Evolutionary conservation across 2,329 filamentous ascomycete species (phyloP), one percentile per base, ranked within the genome.

Genomic region (Colletotrichum limetticola): DNA sequence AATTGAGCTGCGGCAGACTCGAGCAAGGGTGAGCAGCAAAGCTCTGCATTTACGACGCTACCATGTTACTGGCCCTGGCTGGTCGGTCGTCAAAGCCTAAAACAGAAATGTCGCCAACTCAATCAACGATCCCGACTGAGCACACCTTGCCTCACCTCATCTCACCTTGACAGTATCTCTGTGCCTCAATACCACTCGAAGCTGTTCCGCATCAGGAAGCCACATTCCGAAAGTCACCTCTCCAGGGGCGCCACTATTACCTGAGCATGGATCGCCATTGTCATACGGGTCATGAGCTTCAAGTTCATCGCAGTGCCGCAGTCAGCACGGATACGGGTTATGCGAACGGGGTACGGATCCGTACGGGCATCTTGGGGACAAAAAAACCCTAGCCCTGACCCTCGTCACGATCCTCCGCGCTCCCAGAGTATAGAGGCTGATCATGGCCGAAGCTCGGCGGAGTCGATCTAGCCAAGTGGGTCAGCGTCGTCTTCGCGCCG

Each of bases 231-330:
- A n/a, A n/a, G 56, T 57, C 57, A 12, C 66, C 37, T 69, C 24
- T 55, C 24, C 46, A 67, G 32, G 46, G 46, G 28, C 58, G 52
- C 32, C 26, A 69, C 28, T 32, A 11, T 46, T 59, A 30, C 58
- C 24, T 37, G 28, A 24, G n/a, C 32, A 55, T 76, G 74, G 75
- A 57, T 77, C 76, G 71, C 75, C 77, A 79, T 42, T 42, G 37
- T 19, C 77, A 78, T 77, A 75, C 55, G 49, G 67, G 76, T 79
- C 78, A 79, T 37, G 42, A 56, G 19, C 52, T 74, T 53, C 42
- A 42, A 53, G 19, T 26, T 24, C 60, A 24, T n/a, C 60, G 14
- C 24, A n/a, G n/a, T 52, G 22, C 9, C 35, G 32, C 12, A 32
- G 37, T 30, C 6, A 66, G 26, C 32, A 22, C 16, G 19, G 42